These are phyloP conservation scores for Kwoniella bestiolae DNA, from an alignment of 768 basidiomycete species.

Conservation along the genomic window DNA sequence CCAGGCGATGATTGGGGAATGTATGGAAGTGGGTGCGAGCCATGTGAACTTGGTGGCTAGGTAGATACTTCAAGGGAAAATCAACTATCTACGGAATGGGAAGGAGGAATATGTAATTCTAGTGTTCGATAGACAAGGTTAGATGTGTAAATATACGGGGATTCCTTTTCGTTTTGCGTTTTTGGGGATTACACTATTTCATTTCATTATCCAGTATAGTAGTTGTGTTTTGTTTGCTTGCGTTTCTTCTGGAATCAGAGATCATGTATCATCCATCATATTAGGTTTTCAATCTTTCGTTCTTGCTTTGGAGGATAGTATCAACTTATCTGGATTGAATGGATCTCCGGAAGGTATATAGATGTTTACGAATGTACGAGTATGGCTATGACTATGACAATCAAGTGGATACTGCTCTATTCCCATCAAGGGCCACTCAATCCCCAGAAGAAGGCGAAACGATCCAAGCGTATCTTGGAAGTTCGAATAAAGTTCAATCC, in stretches of 20 bases:
- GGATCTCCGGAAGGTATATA: no score
- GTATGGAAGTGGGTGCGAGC: conserved; percentile 32
- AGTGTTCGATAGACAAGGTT: background rate
- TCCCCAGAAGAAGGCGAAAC: no score
- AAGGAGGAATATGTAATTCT: background rate
- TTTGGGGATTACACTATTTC: background rate
- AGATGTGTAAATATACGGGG: no score
- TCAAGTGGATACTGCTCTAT: no score
- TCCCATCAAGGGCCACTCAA: no score
- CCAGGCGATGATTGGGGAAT: conserved; percentile 49
- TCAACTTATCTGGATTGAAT: no score
- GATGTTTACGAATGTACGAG: no score
- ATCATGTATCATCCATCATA: background rate
- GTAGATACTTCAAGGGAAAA: conserved; percentile 4
- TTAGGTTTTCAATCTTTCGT: no score
- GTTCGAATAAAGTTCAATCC: no score
- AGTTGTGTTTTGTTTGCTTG: background rate
- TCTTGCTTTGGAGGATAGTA: no score
- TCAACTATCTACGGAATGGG: background rate
- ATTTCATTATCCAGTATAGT: background rate
- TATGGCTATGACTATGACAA: no score
- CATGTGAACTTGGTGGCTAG: conserved; percentile 34
- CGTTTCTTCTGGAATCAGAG: background rate
- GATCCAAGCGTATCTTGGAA: no score
- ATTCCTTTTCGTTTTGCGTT: background rate